Percentiles rank a stretch among this genome's conserved stretches.
These are phyloP conservation scores for Colletotrichum truncatum DNA, from an alignment of 2,329 filamentous ascomycete species.

Conservation along the genomic window DNA sequence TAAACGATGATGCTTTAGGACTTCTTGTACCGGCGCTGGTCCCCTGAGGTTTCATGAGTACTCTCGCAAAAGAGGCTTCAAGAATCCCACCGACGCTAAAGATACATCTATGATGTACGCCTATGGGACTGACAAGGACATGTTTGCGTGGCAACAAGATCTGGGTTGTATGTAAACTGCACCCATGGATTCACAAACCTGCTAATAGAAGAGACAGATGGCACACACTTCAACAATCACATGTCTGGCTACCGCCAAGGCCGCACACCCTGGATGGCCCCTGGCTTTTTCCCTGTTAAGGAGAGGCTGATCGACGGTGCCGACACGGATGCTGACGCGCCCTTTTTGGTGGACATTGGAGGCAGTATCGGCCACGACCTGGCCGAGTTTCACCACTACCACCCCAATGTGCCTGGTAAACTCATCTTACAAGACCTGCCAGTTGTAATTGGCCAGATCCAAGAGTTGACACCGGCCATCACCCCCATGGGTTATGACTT, in stretches of 20 bases:
- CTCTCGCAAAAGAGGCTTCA: slow-evolving; percentile 38
- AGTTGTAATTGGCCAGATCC: slow-evolving; percentile 45
- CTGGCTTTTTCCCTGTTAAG: slow-evolving; percentile 41
- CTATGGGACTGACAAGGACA: slow-evolving; percentile 46
- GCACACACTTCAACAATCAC: slow-evolving; percentile 45
- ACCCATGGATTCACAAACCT: fast-evolving
- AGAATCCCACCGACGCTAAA: slow-evolving; percentile 38
- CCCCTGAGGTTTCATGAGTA: slow-evolving; percentile 42
- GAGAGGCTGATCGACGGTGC: slow-evolving; percentile 40
- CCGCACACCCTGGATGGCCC: slow-evolving; percentile 44
- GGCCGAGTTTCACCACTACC: slow-evolving; percentile 42
- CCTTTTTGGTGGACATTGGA: slow-evolving; percentile 45
- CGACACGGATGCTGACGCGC: slow-evolving; percentile 32
- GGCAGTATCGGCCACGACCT: slow-evolving; percentile 47
- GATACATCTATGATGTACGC: slow-evolving; percentile 43
- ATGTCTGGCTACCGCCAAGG: slow-evolving; percentile 47
- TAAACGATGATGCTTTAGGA: neutral
- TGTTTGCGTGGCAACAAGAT: slow-evolving; percentile 43
- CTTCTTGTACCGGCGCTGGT: slow-evolving; percentile 27
- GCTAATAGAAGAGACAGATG: neutral
- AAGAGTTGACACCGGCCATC: slow-evolving; percentile 39
- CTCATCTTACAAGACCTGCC: slow-evolving; percentile 59
- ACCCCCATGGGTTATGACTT: slow-evolving; percentile 54
- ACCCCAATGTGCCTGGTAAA: slow-evolving; percentile 39
- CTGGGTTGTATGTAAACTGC: neutral